A percentile compares a stretch with the other conserved stretches of the same genome.
Evolutionary conservation across 2,329 filamentous ascomycete species (phyloP).

Genomic region (Colletotrichum echinochloae): DNA sequence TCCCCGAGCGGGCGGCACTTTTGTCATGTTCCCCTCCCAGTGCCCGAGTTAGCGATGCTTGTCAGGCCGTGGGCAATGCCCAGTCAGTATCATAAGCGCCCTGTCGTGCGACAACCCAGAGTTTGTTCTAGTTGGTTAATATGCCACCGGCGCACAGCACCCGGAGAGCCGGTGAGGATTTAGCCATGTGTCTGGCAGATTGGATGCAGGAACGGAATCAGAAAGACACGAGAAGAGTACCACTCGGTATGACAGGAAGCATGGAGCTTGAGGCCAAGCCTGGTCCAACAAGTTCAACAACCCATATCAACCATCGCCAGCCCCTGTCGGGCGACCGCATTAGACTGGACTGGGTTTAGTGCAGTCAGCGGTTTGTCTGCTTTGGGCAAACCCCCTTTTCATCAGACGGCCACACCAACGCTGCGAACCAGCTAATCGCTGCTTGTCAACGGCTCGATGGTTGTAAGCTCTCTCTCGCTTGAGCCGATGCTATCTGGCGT

Average conservation of each 20-base stretch:
- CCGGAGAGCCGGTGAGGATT: not conserved
- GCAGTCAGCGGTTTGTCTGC: slow-evolving; percentile 3
- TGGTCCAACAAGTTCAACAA: not conserved
- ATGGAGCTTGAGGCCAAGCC: not conserved
- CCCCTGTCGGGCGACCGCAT: slow-evolving; percentile 19
- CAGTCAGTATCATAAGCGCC: slow-evolving; percentile 23
- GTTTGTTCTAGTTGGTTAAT: not conserved
- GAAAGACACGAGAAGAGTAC: not conserved
- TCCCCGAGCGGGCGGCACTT: not conserved
- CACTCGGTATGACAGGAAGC: not conserved
- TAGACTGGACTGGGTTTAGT: slow-evolving; percentile 1
- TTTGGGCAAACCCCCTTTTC: slow-evolving; percentile 14
- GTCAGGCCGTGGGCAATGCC: slow-evolving; percentile 9
- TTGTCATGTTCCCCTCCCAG: not conserved
- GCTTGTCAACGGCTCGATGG: not conserved
- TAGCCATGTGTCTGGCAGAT: slow-evolving; percentile 1
- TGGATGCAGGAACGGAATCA: slow-evolving; percentile 1
- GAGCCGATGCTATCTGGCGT: slow-evolving; percentile 17
- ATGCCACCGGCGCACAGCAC: slow-evolving; percentile 5
- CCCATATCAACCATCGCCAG: not conserved
- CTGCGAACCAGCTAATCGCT: slow-evolving; percentile 3
- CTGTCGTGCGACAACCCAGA: not conserved
- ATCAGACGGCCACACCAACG: slow-evolving; percentile 3
- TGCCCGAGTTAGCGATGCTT: not conserved
- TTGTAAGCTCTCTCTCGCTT: slow-evolving; percentile 19